A percentile compares a stretch with the other conserved stretches of the same genome.
These are phyloP conservation scores for Colletotrichum endophyticum DNA, from an alignment of 2,329 filamentous ascomycete genomes.

Conservation along the genomic window DNA sequence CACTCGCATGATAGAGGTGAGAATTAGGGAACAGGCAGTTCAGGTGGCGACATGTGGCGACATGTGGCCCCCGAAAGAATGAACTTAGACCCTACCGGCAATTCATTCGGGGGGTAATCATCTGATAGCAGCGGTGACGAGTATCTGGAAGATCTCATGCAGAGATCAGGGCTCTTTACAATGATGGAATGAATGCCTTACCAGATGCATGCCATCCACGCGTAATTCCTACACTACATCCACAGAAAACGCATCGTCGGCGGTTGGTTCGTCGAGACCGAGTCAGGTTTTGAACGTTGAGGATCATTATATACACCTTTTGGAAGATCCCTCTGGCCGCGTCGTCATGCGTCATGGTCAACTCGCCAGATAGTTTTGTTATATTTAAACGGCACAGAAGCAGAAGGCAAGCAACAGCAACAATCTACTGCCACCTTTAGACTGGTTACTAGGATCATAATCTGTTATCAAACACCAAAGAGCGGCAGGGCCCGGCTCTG, in stretches of 20 bases:
- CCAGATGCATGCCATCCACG: no score
- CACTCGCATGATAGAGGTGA: no score
- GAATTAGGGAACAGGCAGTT: fast-evolving
- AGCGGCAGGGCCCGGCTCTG: fast-evolving
- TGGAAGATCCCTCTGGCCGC: fast-evolving
- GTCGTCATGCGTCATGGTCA: neutral
- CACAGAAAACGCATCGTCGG: no score
- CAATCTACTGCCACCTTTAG: no score
- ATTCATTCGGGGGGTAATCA: neutral
- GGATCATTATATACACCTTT: neutral
- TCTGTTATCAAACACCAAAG: neutral
- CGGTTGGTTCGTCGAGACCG: no score
- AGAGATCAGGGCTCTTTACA: neutral
- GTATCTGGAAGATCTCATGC: fast-evolving
- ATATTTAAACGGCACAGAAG: neutral
- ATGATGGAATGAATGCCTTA: no score
- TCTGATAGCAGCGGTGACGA: fast-evolving
- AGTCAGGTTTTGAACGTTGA: fast-evolving
- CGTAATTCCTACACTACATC: no score
- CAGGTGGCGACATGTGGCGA: neutral
- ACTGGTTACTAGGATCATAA: no score
- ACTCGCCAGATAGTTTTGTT: neutral
- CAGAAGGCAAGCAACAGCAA: neutral
- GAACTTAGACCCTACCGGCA: fast-evolving
- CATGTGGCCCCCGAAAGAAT: fast-evolving